Evolutionary conservation across 805 yeast species (phyloP).

Genomic region (Teunomyces lycoperdinae): DNA sequence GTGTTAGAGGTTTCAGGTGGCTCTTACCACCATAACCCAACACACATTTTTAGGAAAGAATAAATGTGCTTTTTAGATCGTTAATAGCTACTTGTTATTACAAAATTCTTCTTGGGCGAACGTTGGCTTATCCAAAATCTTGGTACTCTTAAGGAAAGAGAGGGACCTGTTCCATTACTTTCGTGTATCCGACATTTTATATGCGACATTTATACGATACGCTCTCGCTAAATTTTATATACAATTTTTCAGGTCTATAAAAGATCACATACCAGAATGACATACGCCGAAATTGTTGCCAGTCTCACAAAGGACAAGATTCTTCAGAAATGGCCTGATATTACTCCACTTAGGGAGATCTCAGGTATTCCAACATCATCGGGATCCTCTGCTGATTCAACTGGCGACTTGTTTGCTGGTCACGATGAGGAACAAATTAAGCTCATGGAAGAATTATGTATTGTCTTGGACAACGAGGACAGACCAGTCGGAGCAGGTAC

Average conservation of each 20-base stretch:
- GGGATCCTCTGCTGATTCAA: constrained; percentile 20
- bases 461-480: constrained; percentile 87
- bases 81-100: no score
- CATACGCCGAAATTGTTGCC: constrained; percentile 55
- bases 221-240: neutral
- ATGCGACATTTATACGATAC: neutral
- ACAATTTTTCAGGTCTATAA: neutral
- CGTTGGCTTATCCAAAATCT: no score
- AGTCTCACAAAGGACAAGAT: constrained; percentile 49
- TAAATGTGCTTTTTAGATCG: no score
- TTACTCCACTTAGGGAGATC: constrained; percentile 58
- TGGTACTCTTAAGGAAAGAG: no score
- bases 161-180: no score
- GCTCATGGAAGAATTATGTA: constrained; percentile 95
- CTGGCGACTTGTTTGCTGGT: constrained; percentile 62
- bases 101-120: no score
- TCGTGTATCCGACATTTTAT: neutral
- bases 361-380: constrained; percentile 54
- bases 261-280: constrained; percentile 6
- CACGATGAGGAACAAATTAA: constrained; percentile 93
- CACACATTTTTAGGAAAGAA: no score
- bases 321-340: constrained; percentile 59
- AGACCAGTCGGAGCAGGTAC: constrained; percentile 89
- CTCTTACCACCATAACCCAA: no score
- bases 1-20: neutral